A percentile compares a stretch with the other conserved stretches of the same genome.
phyloP scores from a whole-genome alignment of 768 basidiomycete species.

The Chlorophyllum brunneum region DNA sequence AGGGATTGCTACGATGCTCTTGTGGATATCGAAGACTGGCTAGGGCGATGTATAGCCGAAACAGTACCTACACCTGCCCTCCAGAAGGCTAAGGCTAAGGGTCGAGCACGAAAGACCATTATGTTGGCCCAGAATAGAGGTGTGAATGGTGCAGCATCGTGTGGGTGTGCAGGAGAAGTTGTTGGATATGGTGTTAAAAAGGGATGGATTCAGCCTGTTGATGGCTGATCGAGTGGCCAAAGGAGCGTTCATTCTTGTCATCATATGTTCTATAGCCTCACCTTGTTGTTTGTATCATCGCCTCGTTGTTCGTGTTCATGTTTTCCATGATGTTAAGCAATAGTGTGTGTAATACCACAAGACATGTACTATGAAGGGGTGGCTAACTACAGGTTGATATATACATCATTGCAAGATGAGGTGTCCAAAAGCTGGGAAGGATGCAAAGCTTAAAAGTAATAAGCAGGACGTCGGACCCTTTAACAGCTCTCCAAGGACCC shows the following conservation, averaged over 20 bases:
- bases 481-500: too few relatives aligned
- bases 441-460: too few relatives aligned
- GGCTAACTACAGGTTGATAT: too few relatives aligned
- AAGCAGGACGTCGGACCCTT: too few relatives aligned
- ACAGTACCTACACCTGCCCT: slow-evolving; percentile 20
- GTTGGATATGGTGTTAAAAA: slow-evolving; percentile 55
- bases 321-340: too few relatives aligned
- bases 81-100: slow-evolving; percentile 25
- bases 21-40: slow-evolving; percentile 57
- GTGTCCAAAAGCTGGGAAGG: too few relatives aligned
- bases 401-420: too few relatives aligned
- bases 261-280: background rate
- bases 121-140: background rate
- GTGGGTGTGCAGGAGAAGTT: slow-evolving; percentile 64
- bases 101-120: slow-evolving; percentile 33
- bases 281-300: background rate
- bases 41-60: slow-evolving; percentile 43
- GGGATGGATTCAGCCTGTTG: slow-evolving; percentile 51
- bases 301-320: too few relatives aligned
- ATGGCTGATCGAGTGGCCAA: background rate
- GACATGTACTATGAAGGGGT: too few relatives aligned
- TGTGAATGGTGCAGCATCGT: slow-evolving; percentile 34
- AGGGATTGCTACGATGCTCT: slow-evolving; percentile 68
- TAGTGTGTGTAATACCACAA: too few relatives aligned
- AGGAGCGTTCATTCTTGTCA: background rate